Evolutionary conservation across 345 rosid genomes (phyloP), one percentile per base, ranked within the genome.

Genomic region (Microcos paniculata): DNA sequence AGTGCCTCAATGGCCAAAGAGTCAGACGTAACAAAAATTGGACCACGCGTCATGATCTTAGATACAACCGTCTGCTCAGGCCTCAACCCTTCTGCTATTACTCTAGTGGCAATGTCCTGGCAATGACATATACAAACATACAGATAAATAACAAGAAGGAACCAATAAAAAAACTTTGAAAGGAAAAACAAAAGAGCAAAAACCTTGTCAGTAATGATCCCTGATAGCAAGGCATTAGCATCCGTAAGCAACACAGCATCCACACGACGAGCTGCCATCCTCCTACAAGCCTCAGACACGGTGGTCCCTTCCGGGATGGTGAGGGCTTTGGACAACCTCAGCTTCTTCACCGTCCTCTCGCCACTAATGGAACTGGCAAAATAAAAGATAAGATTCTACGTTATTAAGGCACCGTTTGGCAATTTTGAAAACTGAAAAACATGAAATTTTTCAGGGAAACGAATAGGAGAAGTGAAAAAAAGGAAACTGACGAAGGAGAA

Each of bases 211-310:
- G 99, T 96, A 26, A 88, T 85, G 68, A 96, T 96, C 46, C 99
- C 99, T 0, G 96, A 96, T 33, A 96, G 93, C 76, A 96, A 82
- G 33, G 97, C 98, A 82, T 89, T 91, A 21, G 98, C 79, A 82
- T 96, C 98, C 12, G 99, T 94, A 69, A 96, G 85, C 71, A 96
- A 80, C 74, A 91, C 95, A 0, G 99, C 97, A 72, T 92, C 92
- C 1, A 96, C 94, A 31, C 99, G 93, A 12, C 99, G 89, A 78
- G 98, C 88, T 4, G 98, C 91, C 99, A 96, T 96, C 62, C 99
- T 79, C 33, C 93, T 78, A 79, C 97, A 96, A 49, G 99, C 98
- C 70, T 96, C 98, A 0, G 79, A 94, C 26, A 96, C 94, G 0
- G 92, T 88, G 45, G 98, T 94, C 28, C 92, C 98, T 76, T 94